A percentile compares a stretch with the other conserved stretches of the same genome.
phyloP scores from a whole-genome alignment of 2,329 filamentous ascomycete species.

The Alternaria sp. region DNA sequence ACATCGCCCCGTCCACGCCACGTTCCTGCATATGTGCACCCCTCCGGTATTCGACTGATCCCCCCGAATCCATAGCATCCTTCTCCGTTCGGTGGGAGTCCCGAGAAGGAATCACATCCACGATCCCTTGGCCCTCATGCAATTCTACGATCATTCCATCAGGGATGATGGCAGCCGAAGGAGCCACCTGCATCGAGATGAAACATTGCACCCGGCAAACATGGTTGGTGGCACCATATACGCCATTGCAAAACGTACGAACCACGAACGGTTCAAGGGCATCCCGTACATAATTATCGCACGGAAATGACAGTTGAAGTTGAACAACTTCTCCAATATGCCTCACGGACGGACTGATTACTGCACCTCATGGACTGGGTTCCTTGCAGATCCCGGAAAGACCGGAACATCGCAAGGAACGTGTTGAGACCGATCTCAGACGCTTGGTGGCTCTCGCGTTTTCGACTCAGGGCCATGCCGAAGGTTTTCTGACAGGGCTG shows the following conservation, averaged over 20 bases:
- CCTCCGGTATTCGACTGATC: slow-evolving; percentile 10
- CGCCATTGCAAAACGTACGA: slow-evolving; percentile 1
- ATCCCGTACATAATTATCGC: slow-evolving; percentile 3
- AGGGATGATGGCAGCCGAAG: slow-evolving; percentile 1
- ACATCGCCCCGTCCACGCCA: slow-evolving; percentile 9
- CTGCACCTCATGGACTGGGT: neutral
- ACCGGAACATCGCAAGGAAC: slow-evolving; percentile 6
- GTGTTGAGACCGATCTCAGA: slow-evolving; percentile 15
- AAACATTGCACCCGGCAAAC: slow-evolving; percentile 8
- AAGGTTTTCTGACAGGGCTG: slow-evolving; percentile 11
- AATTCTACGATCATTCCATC: neutral
- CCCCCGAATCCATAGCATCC: neutral
- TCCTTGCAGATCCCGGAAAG: slow-evolving; percentile 8
- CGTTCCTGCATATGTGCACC: slow-evolving; percentile 16
- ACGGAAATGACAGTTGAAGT: neutral
- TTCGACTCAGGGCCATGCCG: slow-evolving; percentile 13
- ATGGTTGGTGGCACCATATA: slow-evolving; percentile 15
- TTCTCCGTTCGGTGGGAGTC: neutral
- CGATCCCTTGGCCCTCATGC: neutral
- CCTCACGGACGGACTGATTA: neutral
- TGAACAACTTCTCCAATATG: neutral
- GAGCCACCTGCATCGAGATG: slow-evolving; percentile 2
- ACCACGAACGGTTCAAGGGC: neutral
- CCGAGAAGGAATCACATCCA: slow-evolving; percentile 4
- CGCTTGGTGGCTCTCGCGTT: neutral